A percentile compares a stretch with the other conserved stretches of the same genome.
These are phyloP conservation scores for Candida sp. DNA, from an alignment of 1,139 yeast genomes.

Conservation along the genomic window DNA sequence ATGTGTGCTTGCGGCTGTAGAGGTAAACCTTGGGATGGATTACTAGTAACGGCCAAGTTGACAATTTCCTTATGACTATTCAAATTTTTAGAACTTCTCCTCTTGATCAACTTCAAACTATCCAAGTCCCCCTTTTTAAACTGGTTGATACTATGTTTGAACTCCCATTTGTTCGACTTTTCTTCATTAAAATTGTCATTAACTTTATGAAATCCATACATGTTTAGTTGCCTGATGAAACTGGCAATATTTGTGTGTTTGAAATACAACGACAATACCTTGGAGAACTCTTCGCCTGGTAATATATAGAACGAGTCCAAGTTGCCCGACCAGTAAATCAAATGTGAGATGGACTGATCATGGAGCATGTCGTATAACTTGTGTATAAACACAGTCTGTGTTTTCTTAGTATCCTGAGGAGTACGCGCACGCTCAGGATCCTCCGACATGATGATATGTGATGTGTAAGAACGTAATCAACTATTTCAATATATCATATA, in stretches of 20 bases:
- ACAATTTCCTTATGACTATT: slow-evolving; percentile 40
- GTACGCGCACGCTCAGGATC: neutral
- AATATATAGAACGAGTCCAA: slow-evolving; percentile 37
- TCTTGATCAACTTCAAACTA: slow-evolving; percentile 54
- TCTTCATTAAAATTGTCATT: slow-evolving; percentile 31
- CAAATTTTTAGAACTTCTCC: slow-evolving; percentile 59
- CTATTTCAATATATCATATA: too few species aligned
- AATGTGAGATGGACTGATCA: slow-evolving; percentile 45
- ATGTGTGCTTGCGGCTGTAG: slow-evolving; percentile 6
- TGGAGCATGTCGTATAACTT: slow-evolving; percentile 63
- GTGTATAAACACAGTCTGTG: slow-evolving; percentile 60
- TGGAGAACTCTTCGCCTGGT: slow-evolving; percentile 60
- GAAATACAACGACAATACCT: slow-evolving; percentile 61
- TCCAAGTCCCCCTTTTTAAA: slow-evolving; percentile 65
- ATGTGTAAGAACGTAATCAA: too few species aligned
- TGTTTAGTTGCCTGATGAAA: slow-evolving; percentile 74
- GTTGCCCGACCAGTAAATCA: slow-evolving; percentile 42
- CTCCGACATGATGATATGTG: neutral
- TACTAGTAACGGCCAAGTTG: slow-evolving; percentile 30
- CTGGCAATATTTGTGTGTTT: slow-evolving; percentile 78
- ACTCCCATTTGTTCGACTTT: slow-evolving; percentile 51
- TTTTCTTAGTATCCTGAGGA: slow-evolving; percentile 15
- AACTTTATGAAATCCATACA: slow-evolving; percentile 81
- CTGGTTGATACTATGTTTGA: slow-evolving; percentile 62
- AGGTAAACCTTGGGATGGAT: slow-evolving; percentile 10